A percentile compares a stretch with the other conserved stretches of the same genome.
These are phyloP conservation scores for Trichocladium uniseriatum DNA, from an alignment of 495 filamentous ascomycete genomes.

Conservation along the genomic window DNA sequence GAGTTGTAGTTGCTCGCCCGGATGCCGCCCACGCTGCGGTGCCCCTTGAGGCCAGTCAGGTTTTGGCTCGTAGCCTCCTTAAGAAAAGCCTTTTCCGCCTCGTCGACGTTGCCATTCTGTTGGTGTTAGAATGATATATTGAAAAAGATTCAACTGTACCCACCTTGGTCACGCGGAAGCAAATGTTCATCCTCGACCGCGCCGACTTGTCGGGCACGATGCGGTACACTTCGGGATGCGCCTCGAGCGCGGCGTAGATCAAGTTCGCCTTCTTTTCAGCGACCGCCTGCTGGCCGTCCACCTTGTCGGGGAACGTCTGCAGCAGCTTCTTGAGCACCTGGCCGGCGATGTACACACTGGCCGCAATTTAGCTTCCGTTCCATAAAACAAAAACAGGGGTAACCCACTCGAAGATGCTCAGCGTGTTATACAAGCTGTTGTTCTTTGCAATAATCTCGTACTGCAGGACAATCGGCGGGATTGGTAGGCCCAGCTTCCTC, in stretches of 20 bases:
- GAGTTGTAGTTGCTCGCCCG: slow-evolving; percentile 58
- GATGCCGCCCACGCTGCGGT: slow-evolving; percentile 69
- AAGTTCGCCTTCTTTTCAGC: slow-evolving; percentile 60
- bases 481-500: slow-evolving; percentile 64
- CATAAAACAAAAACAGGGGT: background rate
- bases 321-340: slow-evolving; percentile 68
- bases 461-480: slow-evolving; percentile 67
- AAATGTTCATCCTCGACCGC: slow-evolving; percentile 86
- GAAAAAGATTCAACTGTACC: background rate
- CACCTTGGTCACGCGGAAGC: slow-evolving; percentile 60
- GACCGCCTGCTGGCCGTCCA: slow-evolving; percentile 61
- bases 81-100: slow-evolving; percentile 66
- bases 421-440: slow-evolving; percentile 87
- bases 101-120: slow-evolving; percentile 48
- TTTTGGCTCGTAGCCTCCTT: slow-evolving; percentile 54
- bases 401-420: slow-evolving; percentile 75
- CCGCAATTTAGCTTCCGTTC: background rate
- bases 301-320: slow-evolving; percentile 49
- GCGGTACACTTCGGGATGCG: slow-evolving; percentile 55
- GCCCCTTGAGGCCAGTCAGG: slow-evolving; percentile 68
- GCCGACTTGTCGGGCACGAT: slow-evolving; percentile 64
- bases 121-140: background rate
- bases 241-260: slow-evolving; percentile 67
- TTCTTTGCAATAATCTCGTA: slow-evolving; percentile 77
- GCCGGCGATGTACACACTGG: slow-evolving; percentile 72